Conservation (phyloP, 2,329 filamentous ascomycete species). For the Phoma herbarum region DNA sequence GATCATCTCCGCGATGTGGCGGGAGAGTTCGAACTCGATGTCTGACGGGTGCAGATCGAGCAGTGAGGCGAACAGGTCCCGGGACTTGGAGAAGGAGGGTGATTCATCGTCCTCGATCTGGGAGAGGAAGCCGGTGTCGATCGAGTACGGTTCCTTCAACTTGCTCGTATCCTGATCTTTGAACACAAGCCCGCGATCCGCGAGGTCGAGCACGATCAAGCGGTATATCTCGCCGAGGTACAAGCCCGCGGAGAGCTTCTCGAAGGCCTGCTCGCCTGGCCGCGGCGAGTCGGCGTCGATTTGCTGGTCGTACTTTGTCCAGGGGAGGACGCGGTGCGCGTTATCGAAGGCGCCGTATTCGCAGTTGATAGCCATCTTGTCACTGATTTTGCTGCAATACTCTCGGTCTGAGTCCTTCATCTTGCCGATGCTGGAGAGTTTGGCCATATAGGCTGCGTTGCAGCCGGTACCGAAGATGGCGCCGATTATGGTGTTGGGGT, state of each 20-base stretch:
- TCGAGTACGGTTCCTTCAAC: slow-evolving; percentile 79
- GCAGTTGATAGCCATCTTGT: slow-evolving; percentile 89
- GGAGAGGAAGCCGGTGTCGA: slow-evolving; percentile 90
- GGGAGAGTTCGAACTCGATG: slow-evolving; percentile 40
- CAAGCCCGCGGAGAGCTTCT: slow-evolving; percentile 57
- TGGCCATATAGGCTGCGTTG: slow-evolving; percentile 93
- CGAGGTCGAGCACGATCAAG: slow-evolving; percentile 57
- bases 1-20: slow-evolving; percentile 44
- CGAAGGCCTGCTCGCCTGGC: slow-evolving; percentile 57
- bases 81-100: slow-evolving; percentile 28
- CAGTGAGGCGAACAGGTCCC: slow-evolving; percentile 30
- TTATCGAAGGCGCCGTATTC: slow-evolving; percentile 98
- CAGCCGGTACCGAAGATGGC: slow-evolving; percentile 95
- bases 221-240: slow-evolving; percentile 59
- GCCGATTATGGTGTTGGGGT: slow-evolving; percentile 83
- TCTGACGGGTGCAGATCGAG: slow-evolving; percentile 34
- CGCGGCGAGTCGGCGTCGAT: slow-evolving; percentile 57
- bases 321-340: slow-evolving; percentile 85
- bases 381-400: slow-evolving; percentile 4
- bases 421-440: slow-evolving; percentile 83
- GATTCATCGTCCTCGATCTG: slow-evolving; percentile 74
- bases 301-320: slow-evolving; percentile 69
- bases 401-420: slow-evolving; percentile 52
- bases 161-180: slow-evolving; percentile 76
- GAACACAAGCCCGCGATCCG: slow-evolving; percentile 80